These are phyloP conservation scores for Eugenia klotzschiana DNA, from an alignment of 441 rosid species.

Conservation along the genomic window DNA sequence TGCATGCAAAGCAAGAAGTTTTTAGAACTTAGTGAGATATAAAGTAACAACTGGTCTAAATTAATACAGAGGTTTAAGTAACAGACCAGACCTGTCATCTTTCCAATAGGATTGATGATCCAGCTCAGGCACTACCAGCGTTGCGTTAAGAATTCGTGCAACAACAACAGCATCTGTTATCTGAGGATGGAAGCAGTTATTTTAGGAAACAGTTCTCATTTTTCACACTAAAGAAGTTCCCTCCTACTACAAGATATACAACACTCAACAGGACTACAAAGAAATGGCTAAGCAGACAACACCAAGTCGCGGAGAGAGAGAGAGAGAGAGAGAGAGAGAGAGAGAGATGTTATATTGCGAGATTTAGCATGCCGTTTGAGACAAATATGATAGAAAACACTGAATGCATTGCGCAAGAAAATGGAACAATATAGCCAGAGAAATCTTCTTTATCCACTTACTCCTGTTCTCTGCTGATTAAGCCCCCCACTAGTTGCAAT, in stretches of 20 bases:
- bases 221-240: not conserved
- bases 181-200: constrained; percentile 22
- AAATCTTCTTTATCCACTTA: constrained; percentile 27
- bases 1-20: constrained; percentile 28
- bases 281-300: not conserved
- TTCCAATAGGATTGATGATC: constrained; percentile 96
- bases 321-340: not conserved
- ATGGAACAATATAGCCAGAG: not conserved
- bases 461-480: constrained; percentile 98
- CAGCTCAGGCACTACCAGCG: constrained; percentile 89
- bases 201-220: not conserved
- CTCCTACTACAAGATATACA: not conserved
- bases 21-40: not conserved
- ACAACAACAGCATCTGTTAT: constrained; percentile 96
- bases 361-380: not conserved
- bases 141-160: constrained; percentile 83
- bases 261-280: not conserved
- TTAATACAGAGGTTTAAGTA: not conserved
- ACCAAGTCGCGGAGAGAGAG: not conserved
- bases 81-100: constrained; percentile 76
- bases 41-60: not conserved
- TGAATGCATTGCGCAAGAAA: not conserved
- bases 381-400: not conserved
- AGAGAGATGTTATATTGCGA: not conserved
- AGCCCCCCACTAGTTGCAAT: constrained; percentile 95